Evolutionary conservation across 139 green algal species (phyloP).

Genomic region (Micractinium conductrix): DNA sequence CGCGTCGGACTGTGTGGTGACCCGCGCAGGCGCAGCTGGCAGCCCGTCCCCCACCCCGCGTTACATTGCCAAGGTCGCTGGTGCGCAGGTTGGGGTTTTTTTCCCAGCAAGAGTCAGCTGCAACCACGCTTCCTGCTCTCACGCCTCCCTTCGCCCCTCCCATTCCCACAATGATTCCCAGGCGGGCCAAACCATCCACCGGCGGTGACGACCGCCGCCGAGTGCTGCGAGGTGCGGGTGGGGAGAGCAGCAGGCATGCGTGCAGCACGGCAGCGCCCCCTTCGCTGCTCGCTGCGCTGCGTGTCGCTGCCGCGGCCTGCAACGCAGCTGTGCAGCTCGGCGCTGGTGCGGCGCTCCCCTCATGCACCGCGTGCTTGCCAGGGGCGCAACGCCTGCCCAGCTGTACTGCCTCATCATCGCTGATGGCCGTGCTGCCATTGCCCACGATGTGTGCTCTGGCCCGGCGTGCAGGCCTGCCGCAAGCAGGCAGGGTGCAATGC

Average conservation of each 20-base stretch:
- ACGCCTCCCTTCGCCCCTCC: too few species aligned
- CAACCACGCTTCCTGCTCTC: not conserved
- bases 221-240: slow-evolving; percentile 8
- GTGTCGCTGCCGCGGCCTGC: not conserved
- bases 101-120: not conserved
- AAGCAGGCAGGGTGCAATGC: not conserved
- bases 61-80: not conserved
- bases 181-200: slow-evolving; percentile 6
- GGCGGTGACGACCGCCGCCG: not conserved
- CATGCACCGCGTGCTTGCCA: too few species aligned
- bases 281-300: not conserved
- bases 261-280: not conserved
- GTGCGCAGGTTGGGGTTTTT: not conserved
- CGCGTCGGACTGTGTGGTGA: not conserved
- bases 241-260: not conserved
- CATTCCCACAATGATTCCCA: not conserved
- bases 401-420: too few species aligned
- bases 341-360: not conserved
- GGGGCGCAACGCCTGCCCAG: too few species aligned
- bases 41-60: too few species aligned
- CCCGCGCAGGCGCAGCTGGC: too few species aligned
- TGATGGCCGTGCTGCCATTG: too few species aligned
- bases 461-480: too few species aligned
- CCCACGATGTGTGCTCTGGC: too few species aligned
- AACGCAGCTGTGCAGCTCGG: not conserved